Percentiles rank a stretch among this genome's conserved stretches.
phyloP scores from a whole-genome alignment of 805 yeast species.

The Torulaspora maleeae region DNA sequence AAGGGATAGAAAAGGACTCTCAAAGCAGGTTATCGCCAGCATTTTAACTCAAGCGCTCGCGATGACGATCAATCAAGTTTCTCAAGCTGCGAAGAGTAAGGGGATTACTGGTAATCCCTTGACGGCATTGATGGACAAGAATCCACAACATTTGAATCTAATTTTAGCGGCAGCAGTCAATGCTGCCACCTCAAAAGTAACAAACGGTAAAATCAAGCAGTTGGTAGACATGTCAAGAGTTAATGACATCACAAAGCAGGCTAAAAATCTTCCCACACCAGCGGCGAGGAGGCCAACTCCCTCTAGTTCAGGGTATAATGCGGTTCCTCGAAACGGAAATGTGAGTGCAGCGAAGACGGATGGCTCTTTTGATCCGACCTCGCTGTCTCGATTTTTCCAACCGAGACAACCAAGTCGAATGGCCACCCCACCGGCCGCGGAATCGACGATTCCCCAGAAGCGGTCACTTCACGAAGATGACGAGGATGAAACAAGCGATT shows the following conservation, averaged over 20 bases:
- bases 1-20: slow-evolving; percentile 69
- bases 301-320: not conserved
- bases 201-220: slow-evolving; percentile 49
- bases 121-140: slow-evolving; percentile 70
- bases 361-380: slow-evolving; percentile 33
- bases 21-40: slow-evolving; percentile 77
- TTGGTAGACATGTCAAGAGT: slow-evolving; percentile 35
- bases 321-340: not conserved
- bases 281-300: slow-evolving; percentile 1
- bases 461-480: slow-evolving; percentile 16
- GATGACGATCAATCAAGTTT: slow-evolving; percentile 85
- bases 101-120: slow-evolving; percentile 77
- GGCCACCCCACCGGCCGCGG: slow-evolving; percentile 14
- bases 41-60: slow-evolving; percentile 87
- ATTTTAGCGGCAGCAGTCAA: slow-evolving; percentile 76
- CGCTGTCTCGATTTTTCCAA: slow-evolving; percentile 36
- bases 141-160: slow-evolving; percentile 74
- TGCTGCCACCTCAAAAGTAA: slow-evolving; percentile 63
- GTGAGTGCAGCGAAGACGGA: not conserved
- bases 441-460: slow-evolving; percentile 22
- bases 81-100: slow-evolving; percentile 79
- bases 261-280: slow-evolving; percentile 2
- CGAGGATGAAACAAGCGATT: slow-evolving; percentile 14
- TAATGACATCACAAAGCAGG: slow-evolving; percentile 7
- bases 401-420: slow-evolving; percentile 28